Percentiles rank a stretch among this genome's conserved stretches.
Evolutionary conservation across 2,329 filamentous ascomycete genomes (phyloP).

Genomic region (Colletotrichum falcatum): DNA sequence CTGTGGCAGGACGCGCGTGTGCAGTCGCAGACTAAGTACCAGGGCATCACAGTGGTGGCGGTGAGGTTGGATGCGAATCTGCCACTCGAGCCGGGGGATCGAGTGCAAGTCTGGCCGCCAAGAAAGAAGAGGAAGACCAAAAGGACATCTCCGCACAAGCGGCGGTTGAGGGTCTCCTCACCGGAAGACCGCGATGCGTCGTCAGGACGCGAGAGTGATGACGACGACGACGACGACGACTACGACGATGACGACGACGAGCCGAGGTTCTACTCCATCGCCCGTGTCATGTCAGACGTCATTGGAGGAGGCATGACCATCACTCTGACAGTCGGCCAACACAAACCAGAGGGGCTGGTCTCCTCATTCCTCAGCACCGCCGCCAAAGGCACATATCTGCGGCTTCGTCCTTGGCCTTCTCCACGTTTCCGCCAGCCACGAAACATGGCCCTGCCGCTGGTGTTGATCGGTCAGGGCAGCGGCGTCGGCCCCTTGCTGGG

Average conservation of each 20-base stretch:
- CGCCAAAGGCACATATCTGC: slow-evolving; percentile 16
- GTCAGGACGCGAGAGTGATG: background rate
- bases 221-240: no score
- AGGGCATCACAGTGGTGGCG: slow-evolving; percentile 17
- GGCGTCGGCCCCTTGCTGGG: slow-evolving; percentile 28
- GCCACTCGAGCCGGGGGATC: slow-evolving; percentile 35
- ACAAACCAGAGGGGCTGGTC: slow-evolving; percentile 30
- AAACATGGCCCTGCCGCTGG: slow-evolving; percentile 20
- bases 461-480: slow-evolving; percentile 24
- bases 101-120: slow-evolving; percentile 34
- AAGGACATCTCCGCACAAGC: background rate
- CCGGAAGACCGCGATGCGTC: slow-evolving; percentile 15
- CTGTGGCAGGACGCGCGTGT: slow-evolving; percentile 33
- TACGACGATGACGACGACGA: no score
- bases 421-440: slow-evolving; percentile 32
- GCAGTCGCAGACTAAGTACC: slow-evolving; percentile 21
- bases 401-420: slow-evolving; percentile 33
- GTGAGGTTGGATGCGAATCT: slow-evolving; percentile 22
- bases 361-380: slow-evolving; percentile 27
- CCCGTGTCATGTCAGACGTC: slow-evolving; percentile 8
- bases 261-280: slow-evolving; percentile 38
- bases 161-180: background rate
- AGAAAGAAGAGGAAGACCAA: slow-evolving; percentile 19
- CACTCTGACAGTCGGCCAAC: slow-evolving; percentile 29
- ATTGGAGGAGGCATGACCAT: slow-evolving; percentile 21